Base-by-base conservation (phyloP, 768 basidiomycete species). In the Kwoniella dejecticola region DNA sequence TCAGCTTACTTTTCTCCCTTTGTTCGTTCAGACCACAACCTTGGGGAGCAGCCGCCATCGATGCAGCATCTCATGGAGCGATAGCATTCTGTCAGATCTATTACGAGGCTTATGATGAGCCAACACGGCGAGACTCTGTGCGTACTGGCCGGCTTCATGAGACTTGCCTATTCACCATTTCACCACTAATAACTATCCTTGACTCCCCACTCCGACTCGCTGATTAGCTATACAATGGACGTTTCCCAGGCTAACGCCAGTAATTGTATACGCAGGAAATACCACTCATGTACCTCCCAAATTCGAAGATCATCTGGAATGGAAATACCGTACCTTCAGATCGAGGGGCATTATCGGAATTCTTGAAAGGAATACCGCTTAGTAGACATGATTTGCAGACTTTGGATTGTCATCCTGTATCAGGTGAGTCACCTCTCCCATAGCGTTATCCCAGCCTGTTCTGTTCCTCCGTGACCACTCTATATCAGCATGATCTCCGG, bases 61-160 rank as follows among this genome's bases (percentile, higher is more conserved):
- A 75, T 30, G 71, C 71, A 7, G 69, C 74, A 7, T 67, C 71
- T 17, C 74, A 75, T 27, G 74, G 74, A 5, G 71, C 74, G 24
- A 71, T 75, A 17, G 69, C 71, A 0, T 75, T 75, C 62, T 71
- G 67, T 49, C 74, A 75, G 42, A 64, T 75, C 12, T 75, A 75
- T 59, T 75, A 75, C 45, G 74, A 75, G 40, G 63, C 71, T 8
- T 75, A 72, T 46, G 74, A 75, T 62, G 74, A 75, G 46, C 74
- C 74, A 7, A 65, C 67, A 2, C 42, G 74, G 40, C 47, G 74
- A 24, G 60, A 60, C 7, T 52, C 24, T 10, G 74, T 75, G 27
- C 45, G 74, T 67, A 23, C n/a, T 23, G n/a, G 12, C 7, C 36
- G 31, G n/a, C 12, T 10, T n/a, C 38, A 53, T 30, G 17, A 7